A percentile compares a stretch with the other conserved stretches of the same genome.
phyloP scores from a whole-genome alignment of 805 yeast genomes.

The Sugiyamaella lignohabitans region DNA sequence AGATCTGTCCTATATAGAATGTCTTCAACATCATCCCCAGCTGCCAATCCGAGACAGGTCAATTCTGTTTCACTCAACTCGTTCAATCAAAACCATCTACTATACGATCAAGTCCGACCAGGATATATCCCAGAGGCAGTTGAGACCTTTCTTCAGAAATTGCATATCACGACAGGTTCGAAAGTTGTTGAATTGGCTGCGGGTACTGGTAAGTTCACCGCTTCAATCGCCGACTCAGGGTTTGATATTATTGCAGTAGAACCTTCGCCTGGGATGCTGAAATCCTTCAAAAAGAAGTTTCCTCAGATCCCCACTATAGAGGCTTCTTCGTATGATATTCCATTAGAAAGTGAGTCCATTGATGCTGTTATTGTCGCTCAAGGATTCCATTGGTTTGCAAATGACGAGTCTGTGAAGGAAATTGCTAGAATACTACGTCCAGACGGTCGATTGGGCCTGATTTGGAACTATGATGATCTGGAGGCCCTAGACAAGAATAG shows the following conservation, averaged over 20 bases:
- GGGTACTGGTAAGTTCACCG: constrained; percentile 62
- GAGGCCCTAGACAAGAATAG: constrained; percentile 25
- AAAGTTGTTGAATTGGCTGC: constrained; percentile 46
- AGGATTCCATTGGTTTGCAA: constrained; percentile 65
- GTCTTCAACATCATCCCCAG: neutral
- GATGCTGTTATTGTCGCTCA: constrained; percentile 53
- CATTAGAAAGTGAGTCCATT: constrained; percentile 38
- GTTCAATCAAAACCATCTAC: constrained; percentile 45
- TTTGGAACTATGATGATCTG: constrained; percentile 52
- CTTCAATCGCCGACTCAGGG: constrained; percentile 35
- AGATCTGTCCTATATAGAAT: too few relatives aligned
- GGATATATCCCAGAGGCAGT: constrained; percentile 41
- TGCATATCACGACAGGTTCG: constrained; percentile 32
- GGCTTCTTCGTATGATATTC: constrained; percentile 45
- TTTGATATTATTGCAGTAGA: constrained; percentile 45
- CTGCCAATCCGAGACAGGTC: too few relatives aligned
- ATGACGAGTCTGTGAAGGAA: constrained; percentile 42
- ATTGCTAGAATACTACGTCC: constrained; percentile 46
- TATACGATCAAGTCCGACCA: constrained; percentile 50
- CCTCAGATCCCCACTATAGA: constrained; percentile 37
- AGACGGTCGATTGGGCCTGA: constrained; percentile 44
- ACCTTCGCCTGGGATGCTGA: constrained; percentile 53
- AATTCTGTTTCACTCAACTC: constrained; percentile 41
- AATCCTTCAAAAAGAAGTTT: constrained; percentile 40
- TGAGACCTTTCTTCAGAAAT: constrained; percentile 36